These are phyloP conservation scores for Musa acuminata DNA, from an alignment of 176 grass and related monocot genomes.

Conservation along the genomic window DNA sequence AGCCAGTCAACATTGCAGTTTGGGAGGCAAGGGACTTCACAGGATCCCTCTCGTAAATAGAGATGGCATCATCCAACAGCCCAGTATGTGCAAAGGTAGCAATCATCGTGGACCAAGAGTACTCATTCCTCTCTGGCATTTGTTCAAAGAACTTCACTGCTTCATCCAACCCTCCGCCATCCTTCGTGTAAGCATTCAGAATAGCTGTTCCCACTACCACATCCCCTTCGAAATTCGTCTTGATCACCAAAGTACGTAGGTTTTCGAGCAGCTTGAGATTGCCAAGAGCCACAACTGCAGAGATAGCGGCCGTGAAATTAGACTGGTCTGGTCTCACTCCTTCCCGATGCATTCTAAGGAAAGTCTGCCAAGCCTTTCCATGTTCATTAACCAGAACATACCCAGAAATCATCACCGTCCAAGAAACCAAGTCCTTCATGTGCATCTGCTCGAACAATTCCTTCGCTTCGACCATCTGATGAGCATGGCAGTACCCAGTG, in stretches of 20 bases:
- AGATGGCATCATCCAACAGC: conserved; percentile 38
- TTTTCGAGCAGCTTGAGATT: conserved; percentile 32
- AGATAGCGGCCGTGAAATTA: conserved; percentile 38
- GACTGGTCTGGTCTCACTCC: conserved; percentile 38
- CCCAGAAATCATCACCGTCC: conserved; percentile 65
- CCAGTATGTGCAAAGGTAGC: conserved; percentile 34
- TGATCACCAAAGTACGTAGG: conserved; percentile 31
- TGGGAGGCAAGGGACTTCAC: conserved; percentile 37
- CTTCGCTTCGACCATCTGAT: conserved; percentile 33
- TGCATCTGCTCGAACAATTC: conserved; percentile 40
- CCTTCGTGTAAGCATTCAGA: conserved; percentile 49
- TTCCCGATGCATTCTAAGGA: conserved; percentile 36
- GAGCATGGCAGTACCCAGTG: conserved; percentile 53
- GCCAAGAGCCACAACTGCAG: conserved; percentile 27
- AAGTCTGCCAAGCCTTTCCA: conserved; percentile 38
- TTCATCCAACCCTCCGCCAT: conserved; percentile 21
- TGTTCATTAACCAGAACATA: conserved; percentile 43
- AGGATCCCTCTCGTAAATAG: conserved; percentile 42
- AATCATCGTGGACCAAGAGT: conserved; percentile 66
- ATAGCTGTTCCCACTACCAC: conserved; percentile 44
- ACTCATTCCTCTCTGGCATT: conserved; percentile 55
- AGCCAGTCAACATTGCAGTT: conserved; percentile 53
- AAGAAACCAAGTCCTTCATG: conserved; percentile 38
- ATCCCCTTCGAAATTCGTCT: conserved; percentile 48
- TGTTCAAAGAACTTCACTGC: conserved; percentile 45